These are phyloP conservation scores for Fusarium transvaalense DNA, from an alignment of 2,329 filamentous ascomycete genomes.

Conservation along the genomic window DNA sequence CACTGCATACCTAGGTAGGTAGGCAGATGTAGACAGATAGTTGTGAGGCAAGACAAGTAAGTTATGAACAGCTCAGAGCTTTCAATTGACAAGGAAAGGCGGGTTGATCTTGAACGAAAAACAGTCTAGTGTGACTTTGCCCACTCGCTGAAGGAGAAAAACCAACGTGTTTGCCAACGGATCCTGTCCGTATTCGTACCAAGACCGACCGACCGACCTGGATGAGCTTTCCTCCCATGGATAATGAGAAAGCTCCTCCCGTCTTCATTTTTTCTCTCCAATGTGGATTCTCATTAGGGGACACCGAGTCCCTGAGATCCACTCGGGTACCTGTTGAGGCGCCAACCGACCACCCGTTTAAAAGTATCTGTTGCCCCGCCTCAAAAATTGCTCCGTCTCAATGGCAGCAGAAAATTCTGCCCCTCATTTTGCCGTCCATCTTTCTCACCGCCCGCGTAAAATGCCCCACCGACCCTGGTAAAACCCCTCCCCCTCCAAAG, in stretches of 20 bases:
- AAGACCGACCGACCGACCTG: conserved; percentile 4
- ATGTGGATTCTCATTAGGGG: conserved; percentile 22
- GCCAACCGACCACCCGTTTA: conserved; percentile 25
- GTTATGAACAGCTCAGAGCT: conserved; percentile 1
- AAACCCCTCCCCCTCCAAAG: conserved; percentile 40
- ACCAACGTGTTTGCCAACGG: conserved; percentile 43
- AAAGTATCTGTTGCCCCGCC: conserved; percentile 40
- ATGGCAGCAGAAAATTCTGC: conserved; percentile 48
- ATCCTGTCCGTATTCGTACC: conserved; percentile 40
- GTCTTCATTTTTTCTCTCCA: conserved; percentile 21
- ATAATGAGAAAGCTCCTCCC: conserved; percentile 36
- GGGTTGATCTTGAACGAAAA: not conserved
- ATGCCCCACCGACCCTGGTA: conserved; percentile 28
- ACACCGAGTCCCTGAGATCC: conserved; percentile 35
- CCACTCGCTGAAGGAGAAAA: conserved; percentile 45
- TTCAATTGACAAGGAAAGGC: conserved; percentile 5
- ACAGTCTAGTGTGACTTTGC: conserved; percentile 1
- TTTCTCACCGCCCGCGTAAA: conserved; percentile 45
- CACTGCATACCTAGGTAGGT: conserved; percentile 11
- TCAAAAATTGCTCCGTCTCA: conserved; percentile 31
- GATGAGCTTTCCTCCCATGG: conserved; percentile 36
- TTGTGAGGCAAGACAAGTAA: not conserved
- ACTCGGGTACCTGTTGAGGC: conserved; percentile 33
- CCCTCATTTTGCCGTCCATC: conserved; percentile 46
- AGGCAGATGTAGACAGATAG: not conserved